These are phyloP conservation scores for Penicillium atrosanguineum DNA, from an alignment of 495 filamentous ascomycete genomes.

Conservation along the genomic window DNA sequence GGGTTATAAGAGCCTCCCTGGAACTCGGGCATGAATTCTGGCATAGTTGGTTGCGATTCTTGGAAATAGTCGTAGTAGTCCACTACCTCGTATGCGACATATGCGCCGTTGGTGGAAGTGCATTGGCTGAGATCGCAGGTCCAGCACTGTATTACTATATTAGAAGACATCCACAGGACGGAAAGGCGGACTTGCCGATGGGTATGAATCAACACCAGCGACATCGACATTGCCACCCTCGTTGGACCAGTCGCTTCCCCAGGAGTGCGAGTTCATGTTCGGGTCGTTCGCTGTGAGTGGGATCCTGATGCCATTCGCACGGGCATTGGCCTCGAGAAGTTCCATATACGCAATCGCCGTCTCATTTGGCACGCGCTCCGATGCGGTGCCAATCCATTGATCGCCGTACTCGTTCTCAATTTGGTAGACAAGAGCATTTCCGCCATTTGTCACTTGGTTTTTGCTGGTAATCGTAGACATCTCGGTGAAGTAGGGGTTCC, in stretches of 20 bases:
- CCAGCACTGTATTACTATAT: constrained; percentile 46
- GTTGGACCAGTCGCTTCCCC: constrained; percentile 52
- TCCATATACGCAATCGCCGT: constrained; percentile 55
- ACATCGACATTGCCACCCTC: constrained; percentile 57
- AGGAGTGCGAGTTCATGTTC: constrained; percentile 50
- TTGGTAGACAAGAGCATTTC: constrained; percentile 54
- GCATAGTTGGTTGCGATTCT: constrained; percentile 49
- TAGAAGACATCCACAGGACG: neutral
- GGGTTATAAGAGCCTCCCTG: constrained; percentile 64
- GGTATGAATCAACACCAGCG: constrained; percentile 57
- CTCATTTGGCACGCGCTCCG: constrained; percentile 43
- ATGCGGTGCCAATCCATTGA: constrained; percentile 48
- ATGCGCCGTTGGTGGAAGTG: constrained; percentile 52
- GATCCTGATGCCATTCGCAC: constrained; percentile 52
- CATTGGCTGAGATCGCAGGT: constrained; percentile 57
- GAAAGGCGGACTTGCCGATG: constrained; percentile 31
- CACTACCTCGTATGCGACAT: constrained; percentile 49
- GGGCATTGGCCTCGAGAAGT: constrained; percentile 46
- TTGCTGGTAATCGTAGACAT: constrained; percentile 48
- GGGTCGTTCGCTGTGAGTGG: constrained; percentile 56
- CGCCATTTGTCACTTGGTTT: constrained; percentile 56
- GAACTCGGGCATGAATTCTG: constrained; percentile 60
- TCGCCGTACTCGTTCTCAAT: constrained; percentile 62
- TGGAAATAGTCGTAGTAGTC: constrained; percentile 58
- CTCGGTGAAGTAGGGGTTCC: constrained; percentile 46